Evolutionary conservation across 1,139 yeast species (phyloP), one percentile per base, ranked within the genome.

Genomic region (Meyerozyma smithsonii): DNA sequence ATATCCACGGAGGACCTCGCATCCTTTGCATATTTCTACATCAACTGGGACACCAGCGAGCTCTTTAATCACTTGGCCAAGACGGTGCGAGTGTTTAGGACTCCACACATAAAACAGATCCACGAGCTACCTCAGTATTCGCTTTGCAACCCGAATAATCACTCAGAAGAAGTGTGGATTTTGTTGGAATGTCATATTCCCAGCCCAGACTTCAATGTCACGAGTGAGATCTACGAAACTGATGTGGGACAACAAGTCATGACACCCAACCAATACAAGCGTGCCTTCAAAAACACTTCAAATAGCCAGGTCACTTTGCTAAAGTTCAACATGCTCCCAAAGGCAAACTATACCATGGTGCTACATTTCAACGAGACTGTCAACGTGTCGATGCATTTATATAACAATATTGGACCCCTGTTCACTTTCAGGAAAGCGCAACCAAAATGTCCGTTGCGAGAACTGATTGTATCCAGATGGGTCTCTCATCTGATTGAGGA

Each of bases 1-100:
- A 46, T 58, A 7, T 39, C 42, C 10, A 42, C 54, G 16, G 46
- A 52, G 52, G 74, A 62, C n/a, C 59, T 72, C 37, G 59, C 65
- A n/a, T 62, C 70, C 34, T 81, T 84, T 54, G 64, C 67, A 15
- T 77, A 72, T 34, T 46, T 84, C 3, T 88, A 86, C 52, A 48
- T 86, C 35, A 85, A 82, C 53, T 84, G 95, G 95, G 68, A 79
- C 45, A 73, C 79, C 0, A 34, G 43, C 1, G 46, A 39, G 1
- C 47, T 61, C 23, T 75, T 72, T 48, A 46, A 53, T 14, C 49
- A 50, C 39, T 51, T 55, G 3, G 41, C 49, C n/a, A 47, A 51
- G 1, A 44, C 58, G 1, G 68, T 64, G 30, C 76, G 79, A 48
- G 54, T 69, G 3, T 64, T 58, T 5, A 45, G 42, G n/a, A 42